Percentiles rank a stretch among this genome's conserved stretches.
These are phyloP conservation scores for Metschnikowia peoriensis DNA, from an alignment of 805 yeast genomes.

Conservation along the genomic window DNA sequence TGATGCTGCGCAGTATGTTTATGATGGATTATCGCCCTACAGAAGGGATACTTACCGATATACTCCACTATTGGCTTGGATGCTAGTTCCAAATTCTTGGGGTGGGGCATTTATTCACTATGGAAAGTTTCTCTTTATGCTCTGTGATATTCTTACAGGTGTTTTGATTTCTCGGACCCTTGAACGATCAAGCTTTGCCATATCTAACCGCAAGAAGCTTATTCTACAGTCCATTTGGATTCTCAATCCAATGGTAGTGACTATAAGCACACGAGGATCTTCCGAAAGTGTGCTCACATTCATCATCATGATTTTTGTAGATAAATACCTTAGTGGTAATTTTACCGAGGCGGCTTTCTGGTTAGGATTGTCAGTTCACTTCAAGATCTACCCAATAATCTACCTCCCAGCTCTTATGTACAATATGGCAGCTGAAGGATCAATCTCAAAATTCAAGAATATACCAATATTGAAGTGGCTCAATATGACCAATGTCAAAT, in stretches of 20 bases:
- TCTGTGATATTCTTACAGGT: constrained; percentile 83
- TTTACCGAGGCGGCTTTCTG: constrained; percentile 38
- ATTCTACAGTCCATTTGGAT: constrained; percentile 68
- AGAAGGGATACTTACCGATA: constrained; percentile 85
- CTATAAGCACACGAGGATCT: constrained; percentile 90
- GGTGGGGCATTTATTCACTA: constrained; percentile 47
- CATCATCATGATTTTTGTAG: constrained; percentile 49
- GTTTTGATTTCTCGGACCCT: constrained; percentile 32
- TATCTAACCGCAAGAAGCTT: constrained; percentile 8
- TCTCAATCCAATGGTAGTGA: constrained; percentile 90
- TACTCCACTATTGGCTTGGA: constrained; percentile 88
- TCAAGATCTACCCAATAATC: constrained; percentile 89
- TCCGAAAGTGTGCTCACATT: constrained; percentile 88
- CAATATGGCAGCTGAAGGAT: constrained; percentile 31
- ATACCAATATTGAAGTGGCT: constrained; percentile 37
- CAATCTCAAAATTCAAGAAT: constrained; percentile 14
- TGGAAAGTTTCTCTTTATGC: constrained; percentile 77
- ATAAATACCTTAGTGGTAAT: constrained; percentile 36
- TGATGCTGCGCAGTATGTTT: constrained; percentile 80
- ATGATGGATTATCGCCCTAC: constrained; percentile 66
- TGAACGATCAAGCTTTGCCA: not conserved
- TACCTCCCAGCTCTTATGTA: constrained; percentile 72
- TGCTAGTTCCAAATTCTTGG: constrained; percentile 65
- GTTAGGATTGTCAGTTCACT: constrained; percentile 80
- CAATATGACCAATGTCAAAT: constrained; percentile 34